Percentiles rank a stretch among this genome's conserved stretches.
Evolutionary conservation across 2,329 filamentous ascomycete species (phyloP).

Genomic region (Pseudogymnoascus sp.): DNA sequence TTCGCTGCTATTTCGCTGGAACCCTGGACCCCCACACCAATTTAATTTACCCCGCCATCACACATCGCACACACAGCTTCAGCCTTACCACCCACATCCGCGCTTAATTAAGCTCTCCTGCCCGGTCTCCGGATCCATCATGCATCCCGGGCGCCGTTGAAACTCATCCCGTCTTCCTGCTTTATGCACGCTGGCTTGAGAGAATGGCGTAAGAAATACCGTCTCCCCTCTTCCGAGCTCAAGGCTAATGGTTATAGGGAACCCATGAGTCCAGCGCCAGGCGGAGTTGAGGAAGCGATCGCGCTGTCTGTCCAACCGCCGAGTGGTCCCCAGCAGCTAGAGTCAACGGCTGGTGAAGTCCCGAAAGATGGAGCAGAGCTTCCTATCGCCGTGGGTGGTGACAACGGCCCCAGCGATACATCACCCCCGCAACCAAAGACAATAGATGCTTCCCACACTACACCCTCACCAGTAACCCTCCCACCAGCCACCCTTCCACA

Average conservation of each 20-base stretch:
- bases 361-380: background rate
- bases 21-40: background rate
- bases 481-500: background rate
- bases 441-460: background rate
- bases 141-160: background rate
- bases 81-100: background rate
- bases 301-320: background rate
- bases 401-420: background rate
- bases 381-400: background rate
- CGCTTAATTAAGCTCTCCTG: background rate
- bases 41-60: conserved; percentile 1
- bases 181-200: background rate
- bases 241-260: background rate
- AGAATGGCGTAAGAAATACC: background rate
- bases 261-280: background rate
- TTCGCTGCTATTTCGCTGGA: background rate
- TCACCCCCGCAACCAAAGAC: background rate
- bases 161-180: background rate
- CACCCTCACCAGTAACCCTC: background rate
- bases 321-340: background rate
- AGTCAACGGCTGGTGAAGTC: background rate
- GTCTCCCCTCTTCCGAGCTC: background rate
- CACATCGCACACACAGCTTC: background rate
- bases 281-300: background rate
- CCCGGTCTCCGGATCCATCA: background rate